Base-by-base conservation (phyloP, 768 basidiomycete species). In the Kwoniella bestiolae region DNA sequence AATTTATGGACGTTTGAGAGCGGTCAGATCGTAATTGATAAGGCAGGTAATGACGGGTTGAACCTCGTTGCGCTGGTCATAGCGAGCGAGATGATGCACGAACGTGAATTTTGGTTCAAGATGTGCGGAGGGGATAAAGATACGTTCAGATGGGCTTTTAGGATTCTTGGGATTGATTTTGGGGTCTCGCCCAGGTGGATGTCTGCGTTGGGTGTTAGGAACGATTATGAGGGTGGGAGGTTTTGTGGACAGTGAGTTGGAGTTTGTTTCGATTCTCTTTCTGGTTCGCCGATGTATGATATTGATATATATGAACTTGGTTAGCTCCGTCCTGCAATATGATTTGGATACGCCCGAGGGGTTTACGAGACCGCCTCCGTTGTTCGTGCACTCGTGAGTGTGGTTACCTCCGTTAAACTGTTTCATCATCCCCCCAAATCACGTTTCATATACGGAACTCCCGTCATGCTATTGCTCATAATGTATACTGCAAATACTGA, bases 1-100 rank as follows among this genome's bases (percentile, higher is more conserved):
- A 59, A 76, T 26, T 57, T 79, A 23, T 84, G 80, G 80, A 82
- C 83, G 28, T 74, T 83, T 60, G 83, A 84, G 45, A 67, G 66
- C 49, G 81, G 82, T 38, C 81, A 82, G 67, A 80, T 84, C 25
- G 69, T 84, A 31, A 79, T 84, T 56, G 77, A 82, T 71, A 84
- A 84, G 71, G 70, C 76, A 1, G 83, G 83, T 1, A 81, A 83
- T 51, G 45, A 71, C 21, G 83, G 83, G 0, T 55, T 83, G 28
- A 83, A 83, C 66, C 65, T 81, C 12, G 83, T 82, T 1, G 83
- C 83, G 5, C 72, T 84, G 7, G 70, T 76, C 26, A 63, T 82
- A 5, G 83, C 83, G 1, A 66, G 65, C 1, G 74, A 71, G 28
- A 84, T 83, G 82, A 78, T 80, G 68, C 56, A 63, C 12, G 75